Evolutionary conservation across 805 yeast species (phyloP), one percentile per base, ranked within the genome.

Genomic region (Metschnikowia proteae): DNA sequence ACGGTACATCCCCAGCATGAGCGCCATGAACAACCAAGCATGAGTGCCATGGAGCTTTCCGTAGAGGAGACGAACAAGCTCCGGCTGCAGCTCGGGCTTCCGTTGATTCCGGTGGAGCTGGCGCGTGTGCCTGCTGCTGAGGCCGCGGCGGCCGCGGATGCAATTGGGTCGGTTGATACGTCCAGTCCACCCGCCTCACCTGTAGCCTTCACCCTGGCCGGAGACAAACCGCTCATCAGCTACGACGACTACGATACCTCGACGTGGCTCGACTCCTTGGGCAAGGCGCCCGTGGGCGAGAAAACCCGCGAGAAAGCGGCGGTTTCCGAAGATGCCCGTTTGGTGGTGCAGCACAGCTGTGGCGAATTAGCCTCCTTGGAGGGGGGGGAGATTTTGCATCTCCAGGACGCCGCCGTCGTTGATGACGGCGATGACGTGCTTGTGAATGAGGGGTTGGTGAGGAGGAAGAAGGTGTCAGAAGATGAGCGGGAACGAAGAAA

Each of bases 41-140:
- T 40, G 43, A 40, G 43, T 28, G 10, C 29, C 43, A 56, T 54
- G 34, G 66, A 53, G 54, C 63, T 62, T 49, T 63, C 59, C 63
- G 63, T 83, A 1, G 82, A 76, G 49, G 86, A 82, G 50, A 83
- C 87, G 0, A 82, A 83, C 57, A 67, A 64, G 54, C 66, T 81
- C 6, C 64, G 88, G 25, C 52, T 65, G 5, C 71, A 76, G 9
- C 56, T 81, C 8, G 87, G 87, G 0, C 65, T 83, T 47, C 73
- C 75, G 33, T 82, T 84, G 1, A 73, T 80, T 13, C 75, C 73
- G 8, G 26, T 36, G 25, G 6, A 28, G 1, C 9, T 26, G 27
- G 23, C 22, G 26, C 8, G 30, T 7, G 29, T 25, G 28, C 28
- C 4, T 9, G 13, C 26, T 5, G n/a, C 38, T 6, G 38, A 35